Base-by-base conservation (phyloP, 164 flowering plant species). In the Magnolia sinica region DNA sequence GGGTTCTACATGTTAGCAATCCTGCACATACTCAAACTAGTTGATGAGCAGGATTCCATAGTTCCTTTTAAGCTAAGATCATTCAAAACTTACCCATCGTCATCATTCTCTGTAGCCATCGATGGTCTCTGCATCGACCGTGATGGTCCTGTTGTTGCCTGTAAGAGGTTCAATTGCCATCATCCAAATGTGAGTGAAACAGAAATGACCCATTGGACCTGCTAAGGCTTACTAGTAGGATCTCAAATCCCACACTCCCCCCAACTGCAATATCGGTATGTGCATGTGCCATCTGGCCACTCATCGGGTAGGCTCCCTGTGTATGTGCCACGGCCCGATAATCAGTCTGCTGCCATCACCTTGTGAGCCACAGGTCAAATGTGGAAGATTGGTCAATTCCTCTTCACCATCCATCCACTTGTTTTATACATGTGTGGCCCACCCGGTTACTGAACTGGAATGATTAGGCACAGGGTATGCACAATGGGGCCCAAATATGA, bases 131-230 rank as follows among this genome's bases (percentile, higher is more conserved):
- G 82, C 50, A 59, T 73, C 16, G 74, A 20, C 45, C 72, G 8
- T 61, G 88, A 75, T 72, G 85, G 70, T 70, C 73, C 73, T 76
- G 81, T 77, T 69, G 80, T 77, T 27, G 70, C 87, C 91, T 90
- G 87, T 73, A 74, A 55, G 61, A 55, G 13, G 13, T 55, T 55
- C 61, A 11, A 55, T 55, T 55, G 18, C 61, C 61, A 55, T 55
- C 18, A 55, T 55, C 61, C 18, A 55, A 11, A 55, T 55, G 11
- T 55, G 61, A 55, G 0, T 2, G 13, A 55, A 55, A 16, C 16
- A 16, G 61, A 55, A 55, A 55, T 11, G 18, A 55, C 13, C 61
- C 61, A 55, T 11, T 37, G 61, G 18, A 9, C 10, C 59, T 52
- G 59, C 59, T 52, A 8, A 9, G 59, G 59, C 59, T 14, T 8